These are phyloP conservation scores for Scalesia atractyloides DNA, from an alignment of 129 eudicot genomes.

Conservation along the genomic window DNA sequence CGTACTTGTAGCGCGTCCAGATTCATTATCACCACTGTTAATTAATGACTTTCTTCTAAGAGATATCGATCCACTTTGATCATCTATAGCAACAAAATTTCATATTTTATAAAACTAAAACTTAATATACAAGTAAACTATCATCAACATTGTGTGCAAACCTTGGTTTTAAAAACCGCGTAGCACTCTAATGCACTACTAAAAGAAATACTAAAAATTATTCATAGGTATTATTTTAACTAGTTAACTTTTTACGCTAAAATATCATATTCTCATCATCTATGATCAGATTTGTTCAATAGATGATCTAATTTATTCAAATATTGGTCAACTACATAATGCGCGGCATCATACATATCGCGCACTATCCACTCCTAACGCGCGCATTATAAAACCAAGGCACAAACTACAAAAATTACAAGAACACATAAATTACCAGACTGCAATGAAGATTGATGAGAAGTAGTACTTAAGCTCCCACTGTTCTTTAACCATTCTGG, in stretches of 20 bases:
- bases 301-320: too few species aligned
- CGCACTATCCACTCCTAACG: too few species aligned
- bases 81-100: constrained; percentile 43
- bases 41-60: constrained; percentile 49
- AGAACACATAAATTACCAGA: constrained; percentile 46
- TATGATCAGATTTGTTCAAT: too few species aligned
- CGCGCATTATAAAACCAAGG: too few species aligned
- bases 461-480: constrained; percentile 51
- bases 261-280: too few species aligned
- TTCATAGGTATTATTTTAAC: too few species aligned
- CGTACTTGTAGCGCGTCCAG: constrained; percentile 51
- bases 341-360: too few species aligned
- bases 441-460: constrained; percentile 14
- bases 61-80: constrained; percentile 43
- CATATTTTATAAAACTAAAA: not conserved
- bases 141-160: not conserved
- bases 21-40: constrained; percentile 55
- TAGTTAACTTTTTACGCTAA: too few species aligned
- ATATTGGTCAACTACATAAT: too few species aligned
- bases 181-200: too few species aligned
- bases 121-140: not conserved
- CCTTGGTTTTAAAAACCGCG: not conserved
- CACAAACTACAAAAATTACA: not conserved
- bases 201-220: too few species aligned
- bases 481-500: constrained; percentile 89